These are phyloP conservation scores for Prunus armeniaca DNA, from an alignment of 306 rosid genomes.

Conservation along the genomic window DNA sequence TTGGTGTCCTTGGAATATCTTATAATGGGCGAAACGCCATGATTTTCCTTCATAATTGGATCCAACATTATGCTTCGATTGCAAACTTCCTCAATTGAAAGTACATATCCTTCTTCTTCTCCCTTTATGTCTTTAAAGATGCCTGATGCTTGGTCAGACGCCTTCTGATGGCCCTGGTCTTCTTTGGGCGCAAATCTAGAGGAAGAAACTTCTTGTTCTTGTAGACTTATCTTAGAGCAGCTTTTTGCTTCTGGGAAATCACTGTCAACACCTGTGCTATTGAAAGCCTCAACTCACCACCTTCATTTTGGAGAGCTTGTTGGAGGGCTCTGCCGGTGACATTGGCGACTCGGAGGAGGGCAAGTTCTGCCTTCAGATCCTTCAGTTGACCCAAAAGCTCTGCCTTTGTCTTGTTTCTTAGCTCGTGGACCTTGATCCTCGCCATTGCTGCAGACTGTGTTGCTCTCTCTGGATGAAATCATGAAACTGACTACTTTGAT, in stretches of 20 bases:
- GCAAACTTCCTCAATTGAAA: conserved; percentile 85
- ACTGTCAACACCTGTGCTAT: conserved; percentile 61
- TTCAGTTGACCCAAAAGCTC: conserved; percentile 43
- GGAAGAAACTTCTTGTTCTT: conserved; percentile 58
- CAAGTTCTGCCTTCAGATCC: conserved; percentile 53
- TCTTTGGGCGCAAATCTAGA: conserved; percentile 64
- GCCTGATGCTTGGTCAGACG: conserved; percentile 72
- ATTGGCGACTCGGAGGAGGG: conserved; percentile 55
- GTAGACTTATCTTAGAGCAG: conserved; percentile 60
- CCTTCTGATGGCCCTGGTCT: conserved; percentile 67
- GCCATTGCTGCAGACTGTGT: conserved; percentile 19
- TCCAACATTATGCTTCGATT: conserved; percentile 56
- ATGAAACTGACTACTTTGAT: too few species aligned
- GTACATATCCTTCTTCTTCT: conserved; percentile 68
- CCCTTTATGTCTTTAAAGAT: conserved; percentile 66
- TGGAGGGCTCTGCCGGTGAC: conserved; percentile 50
- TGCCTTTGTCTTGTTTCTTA: conserved; percentile 35
- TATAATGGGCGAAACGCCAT: not conserved
- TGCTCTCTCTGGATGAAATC: not conserved
- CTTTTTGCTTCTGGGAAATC: conserved; percentile 63
- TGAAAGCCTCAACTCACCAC: conserved; percentile 56
- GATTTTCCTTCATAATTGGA: not conserved
- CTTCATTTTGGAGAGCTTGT: conserved; percentile 57
- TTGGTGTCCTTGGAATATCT: not conserved
- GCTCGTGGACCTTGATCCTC: conserved; percentile 50